phyloP scores from a whole-genome alignment of 805 yeast species.

The Schwanniomyces sp. region DNA sequence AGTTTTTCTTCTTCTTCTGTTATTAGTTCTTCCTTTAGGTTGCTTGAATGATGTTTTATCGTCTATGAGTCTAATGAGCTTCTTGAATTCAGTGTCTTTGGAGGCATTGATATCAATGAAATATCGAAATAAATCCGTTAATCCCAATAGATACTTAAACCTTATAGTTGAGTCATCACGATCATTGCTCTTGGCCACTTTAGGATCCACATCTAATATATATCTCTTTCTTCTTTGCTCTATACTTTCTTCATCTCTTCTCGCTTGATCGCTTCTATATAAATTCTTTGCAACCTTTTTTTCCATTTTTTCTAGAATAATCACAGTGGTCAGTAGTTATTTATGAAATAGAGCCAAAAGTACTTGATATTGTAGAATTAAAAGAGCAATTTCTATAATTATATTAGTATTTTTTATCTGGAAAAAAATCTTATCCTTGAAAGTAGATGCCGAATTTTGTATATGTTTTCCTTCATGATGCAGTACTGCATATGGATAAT shows the following conservation, averaged over 20 bases:
- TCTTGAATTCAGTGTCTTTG: conserved; percentile 71
- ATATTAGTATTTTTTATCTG: not conserved
- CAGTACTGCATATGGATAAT: not conserved
- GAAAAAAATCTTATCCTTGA: not conserved
- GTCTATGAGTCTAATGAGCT: conserved; percentile 58
- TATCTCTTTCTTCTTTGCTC: conserved; percentile 47
- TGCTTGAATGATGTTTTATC: conserved; percentile 42
- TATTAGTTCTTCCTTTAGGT: conserved; percentile 14
- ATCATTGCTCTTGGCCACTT: conserved; percentile 50
- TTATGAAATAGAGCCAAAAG: not conserved
- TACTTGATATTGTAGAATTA: not conserved
- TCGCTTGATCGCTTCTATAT: not conserved
- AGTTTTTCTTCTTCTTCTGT: conserved; percentile 71
- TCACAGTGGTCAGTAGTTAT: not conserved
- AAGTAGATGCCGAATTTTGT: not conserved
- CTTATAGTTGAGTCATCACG: conserved; percentile 72
- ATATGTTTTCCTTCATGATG: not conserved
- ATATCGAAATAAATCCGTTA: conserved; percentile 85
- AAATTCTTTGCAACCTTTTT: conserved; percentile 8
- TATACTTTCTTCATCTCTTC: conserved; percentile 7
- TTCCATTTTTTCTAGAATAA: not conserved
- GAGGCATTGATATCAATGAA: conserved; percentile 81
- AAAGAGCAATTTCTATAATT: not conserved
- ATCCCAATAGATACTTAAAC: conserved; percentile 74
- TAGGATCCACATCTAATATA: conserved; percentile 54